phyloP scores from a whole-genome alignment of 495 filamentous ascomycete species.

The Chaetomium fimeti region DNA sequence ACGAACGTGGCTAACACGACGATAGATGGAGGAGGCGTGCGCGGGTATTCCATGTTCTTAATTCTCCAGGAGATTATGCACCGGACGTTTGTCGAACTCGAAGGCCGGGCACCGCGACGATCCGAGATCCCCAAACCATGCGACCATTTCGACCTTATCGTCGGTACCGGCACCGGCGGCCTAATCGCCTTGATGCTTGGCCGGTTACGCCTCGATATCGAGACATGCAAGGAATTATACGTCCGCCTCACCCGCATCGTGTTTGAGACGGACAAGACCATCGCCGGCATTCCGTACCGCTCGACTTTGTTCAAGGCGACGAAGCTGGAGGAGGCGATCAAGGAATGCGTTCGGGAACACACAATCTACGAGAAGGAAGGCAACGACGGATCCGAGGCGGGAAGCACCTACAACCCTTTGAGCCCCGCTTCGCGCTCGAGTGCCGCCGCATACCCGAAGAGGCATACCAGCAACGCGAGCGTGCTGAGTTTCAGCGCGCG shows the following conservation, averaged over 20 bases:
- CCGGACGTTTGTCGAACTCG: constrained; percentile 78
- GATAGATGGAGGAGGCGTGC: constrained; percentile 90
- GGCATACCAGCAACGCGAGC: constrained; percentile 61
- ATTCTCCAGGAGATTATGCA: constrained; percentile 97
- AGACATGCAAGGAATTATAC: constrained; percentile 95
- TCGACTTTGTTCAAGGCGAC: constrained; percentile 95
- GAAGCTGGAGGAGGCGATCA: constrained; percentile 90
- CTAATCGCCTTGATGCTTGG: constrained; percentile 97
- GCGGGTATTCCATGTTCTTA: constrained; percentile 95
- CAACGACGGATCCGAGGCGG: constrained; percentile 54
- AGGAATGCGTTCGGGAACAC: constrained; percentile 82
- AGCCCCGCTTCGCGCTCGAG: constrained; percentile 42
- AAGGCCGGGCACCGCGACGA: constrained; percentile 77
- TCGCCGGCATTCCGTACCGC: constrained; percentile 88
- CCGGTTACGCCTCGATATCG: constrained; percentile 83
- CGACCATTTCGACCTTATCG: constrained; percentile 97
- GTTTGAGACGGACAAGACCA: constrained; percentile 97
- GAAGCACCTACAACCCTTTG: constrained; percentile 32
- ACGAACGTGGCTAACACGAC: neutral
- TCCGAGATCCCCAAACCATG: constrained; percentile 93
- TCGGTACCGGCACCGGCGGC: constrained; percentile 90
- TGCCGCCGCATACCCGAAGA: constrained; percentile 39
- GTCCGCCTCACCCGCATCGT: constrained; percentile 90
- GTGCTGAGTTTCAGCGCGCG: constrained; percentile 58
- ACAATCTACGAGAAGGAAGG: constrained; percentile 79